Percentiles rank a stretch among this genome's conserved stretches.
phyloP scores from a whole-genome alignment of 441 rosid species.

The Rhodomyrtus psidioides region DNA sequence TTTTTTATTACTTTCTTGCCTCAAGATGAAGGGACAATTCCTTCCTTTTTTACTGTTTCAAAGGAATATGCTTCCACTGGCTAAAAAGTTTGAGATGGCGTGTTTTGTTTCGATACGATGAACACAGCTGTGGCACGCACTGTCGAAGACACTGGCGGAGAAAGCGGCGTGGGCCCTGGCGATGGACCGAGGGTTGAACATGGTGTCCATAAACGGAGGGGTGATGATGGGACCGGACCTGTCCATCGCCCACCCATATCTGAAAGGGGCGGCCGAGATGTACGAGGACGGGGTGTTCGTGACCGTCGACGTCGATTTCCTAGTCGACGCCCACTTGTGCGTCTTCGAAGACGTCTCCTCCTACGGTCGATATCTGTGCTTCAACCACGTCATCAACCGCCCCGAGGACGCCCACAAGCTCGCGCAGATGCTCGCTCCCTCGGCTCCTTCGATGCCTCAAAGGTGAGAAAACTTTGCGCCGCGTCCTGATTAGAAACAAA shows the following conservation, averaged over 20 bases:
- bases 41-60: background rate
- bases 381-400: constrained; percentile 31
- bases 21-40: background rate
- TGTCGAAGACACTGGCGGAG: constrained; percentile 66
- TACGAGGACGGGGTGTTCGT: constrained; percentile 56
- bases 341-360: constrained; percentile 45
- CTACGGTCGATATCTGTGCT: constrained; percentile 59
- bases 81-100: background rate
- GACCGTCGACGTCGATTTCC: constrained; percentile 37
- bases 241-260: constrained; percentile 34
- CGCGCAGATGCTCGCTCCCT: constrained; percentile 25
- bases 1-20: background rate
- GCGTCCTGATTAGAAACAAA: too few relatives aligned
- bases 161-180: constrained; percentile 74
- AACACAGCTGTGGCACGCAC: constrained; percentile 52
- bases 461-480: constrained; percentile 12
- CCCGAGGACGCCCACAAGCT: constrained; percentile 35
- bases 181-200: constrained; percentile 57
- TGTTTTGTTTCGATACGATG: background rate
- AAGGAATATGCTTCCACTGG: background rate
- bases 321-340: constrained; percentile 45
- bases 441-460: constrained; percentile 17
- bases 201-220: constrained; percentile 58
- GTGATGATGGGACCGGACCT: constrained; percentile 33
- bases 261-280: constrained; percentile 75